Conservation (phyloP, 148 eudicot species). For the Fagopyrum esculentum region DNA sequence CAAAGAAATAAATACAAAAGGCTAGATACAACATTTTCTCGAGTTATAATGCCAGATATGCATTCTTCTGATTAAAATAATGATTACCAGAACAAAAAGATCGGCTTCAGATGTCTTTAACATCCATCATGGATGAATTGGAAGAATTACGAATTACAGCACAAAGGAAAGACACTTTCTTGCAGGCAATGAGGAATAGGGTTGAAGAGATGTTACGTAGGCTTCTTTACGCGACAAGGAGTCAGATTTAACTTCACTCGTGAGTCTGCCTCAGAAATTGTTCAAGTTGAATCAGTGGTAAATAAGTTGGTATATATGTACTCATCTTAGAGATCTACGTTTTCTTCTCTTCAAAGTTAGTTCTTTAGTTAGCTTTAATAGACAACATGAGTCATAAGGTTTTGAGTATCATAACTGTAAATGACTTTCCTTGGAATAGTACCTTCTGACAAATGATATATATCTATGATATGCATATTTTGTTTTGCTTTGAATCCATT, state of each 20-base stretch:
- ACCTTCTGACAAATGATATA: not conserved
- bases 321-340: not conserved
- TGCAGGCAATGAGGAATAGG: constrained; percentile 58
- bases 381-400: not conserved
- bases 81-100: constrained; percentile 39
- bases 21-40: constrained; percentile 51
- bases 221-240: constrained; percentile 57
- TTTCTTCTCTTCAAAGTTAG: not conserved
- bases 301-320: constrained; percentile 26
- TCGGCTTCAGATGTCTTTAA: constrained; percentile 46
- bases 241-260: constrained; percentile 40
- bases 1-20: constrained; percentile 53
- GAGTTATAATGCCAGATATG: constrained; percentile 31
- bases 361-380: not conserved
- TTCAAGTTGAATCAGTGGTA: constrained; percentile 73
- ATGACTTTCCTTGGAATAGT: not conserved
- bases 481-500: not conserved
- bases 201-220: constrained; percentile 53
- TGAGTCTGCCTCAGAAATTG: constrained; percentile 58
- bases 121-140: constrained; percentile 50
- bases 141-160: constrained; percentile 50
- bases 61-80: constrained; percentile 22
- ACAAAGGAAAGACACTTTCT: constrained; percentile 49
- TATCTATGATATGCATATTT: not conserved
- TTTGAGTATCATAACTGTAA: not conserved